Evolutionary conservation across 2,329 filamentous ascomycete species (phyloP), one percentile per base, ranked within the genome.

Genomic region (Curvularia verruculosa): DNA sequence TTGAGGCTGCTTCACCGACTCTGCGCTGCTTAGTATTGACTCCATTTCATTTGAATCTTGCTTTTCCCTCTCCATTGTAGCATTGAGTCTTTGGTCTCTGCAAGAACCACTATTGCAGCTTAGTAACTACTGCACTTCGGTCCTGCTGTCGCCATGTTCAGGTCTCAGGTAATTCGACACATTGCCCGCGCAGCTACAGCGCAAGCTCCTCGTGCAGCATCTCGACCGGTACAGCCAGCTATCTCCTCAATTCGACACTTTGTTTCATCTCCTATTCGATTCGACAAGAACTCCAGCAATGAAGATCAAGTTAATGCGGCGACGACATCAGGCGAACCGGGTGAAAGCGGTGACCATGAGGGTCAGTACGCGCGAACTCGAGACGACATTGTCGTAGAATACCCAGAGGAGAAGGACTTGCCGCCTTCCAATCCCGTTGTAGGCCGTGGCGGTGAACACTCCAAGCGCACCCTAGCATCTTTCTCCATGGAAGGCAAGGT

Each of bases 401-500:
- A 96, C 72, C 92, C 91, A 0, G 84, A 86, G 36, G 89, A 92
- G 70, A 79, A 85, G 54, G 85, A 92, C 59, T 83, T 95, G 64
- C 91, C 92, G 9, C 83, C 84, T 40, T 89, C 87, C 55, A 80
- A 82, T 54, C 88, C 90, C 3, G 86, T 94, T 7, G 84, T 87
- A 63, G 91, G 91, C 47, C 85, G 90, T 49, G 91, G 90, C 59
- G 91, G 91, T 18, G 84, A 88, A 72, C 90, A 95, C 71, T 89
- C 91, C 78, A 92, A 92, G 81, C 88, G 92, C 24, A 96, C 92
- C 0, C 84, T 97, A 26, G 87, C 90, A 31, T 87, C 87, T 41
- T 98, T 97, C 80, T 94, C 92, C 8, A 85, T 98, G 31, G 89
- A 96, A 74, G 90, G 87, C 59, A 89, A 88, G 72, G 90, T 93